These are phyloP conservation scores for Parietichytrium sp. DNA, from an alignment of 108 stramenopile genomes.

Conservation along the genomic window DNA sequence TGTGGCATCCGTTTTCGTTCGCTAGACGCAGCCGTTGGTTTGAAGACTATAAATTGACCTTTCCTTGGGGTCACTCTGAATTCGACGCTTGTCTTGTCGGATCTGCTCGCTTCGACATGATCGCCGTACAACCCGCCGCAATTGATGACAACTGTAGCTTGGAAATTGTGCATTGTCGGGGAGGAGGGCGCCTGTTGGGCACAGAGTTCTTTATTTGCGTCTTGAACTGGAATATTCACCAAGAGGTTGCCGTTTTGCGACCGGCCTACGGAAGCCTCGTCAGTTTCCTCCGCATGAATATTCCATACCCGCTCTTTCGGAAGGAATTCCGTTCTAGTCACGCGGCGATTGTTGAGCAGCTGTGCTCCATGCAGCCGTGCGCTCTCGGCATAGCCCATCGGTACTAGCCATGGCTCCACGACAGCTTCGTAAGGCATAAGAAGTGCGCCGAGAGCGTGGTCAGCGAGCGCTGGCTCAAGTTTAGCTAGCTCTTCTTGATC, in stretches of 20 bases:
- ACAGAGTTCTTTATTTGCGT: not conserved
- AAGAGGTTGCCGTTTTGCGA: not conserved
- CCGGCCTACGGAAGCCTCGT: not conserved
- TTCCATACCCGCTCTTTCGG: slow-evolving; percentile 46
- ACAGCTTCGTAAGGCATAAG: slow-evolving; percentile 76
- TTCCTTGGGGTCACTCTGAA: slow-evolving; percentile 51
- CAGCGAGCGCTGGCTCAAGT: slow-evolving; percentile 63
- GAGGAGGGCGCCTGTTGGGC: not conserved
- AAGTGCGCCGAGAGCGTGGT: slow-evolving; percentile 60
- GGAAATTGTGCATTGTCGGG: not conserved
- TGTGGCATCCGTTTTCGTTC: too few relatives aligned
- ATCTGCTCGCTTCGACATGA: not conserved
- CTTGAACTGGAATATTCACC: not conserved
- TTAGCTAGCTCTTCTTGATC: slow-evolving; percentile 46
- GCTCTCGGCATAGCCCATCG: slow-evolving; percentile 67
- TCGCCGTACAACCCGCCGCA: slow-evolving; percentile 38
- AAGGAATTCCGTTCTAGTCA: not conserved
- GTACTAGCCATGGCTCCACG: slow-evolving; percentile 77
- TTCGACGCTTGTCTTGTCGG: slow-evolving; percentile 39
- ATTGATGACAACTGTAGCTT: slow-evolving; percentile 28
- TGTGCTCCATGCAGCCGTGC: slow-evolving; percentile 67
- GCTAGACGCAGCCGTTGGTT: not conserved
- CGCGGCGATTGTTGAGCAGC: slow-evolving; percentile 48
- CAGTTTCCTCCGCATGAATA: slow-evolving; percentile 36
- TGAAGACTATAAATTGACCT: slow-evolving; percentile 10